Conservation (phyloP, 1,284 basidiomycete genomes). For the Gomphus sp. region DNA sequence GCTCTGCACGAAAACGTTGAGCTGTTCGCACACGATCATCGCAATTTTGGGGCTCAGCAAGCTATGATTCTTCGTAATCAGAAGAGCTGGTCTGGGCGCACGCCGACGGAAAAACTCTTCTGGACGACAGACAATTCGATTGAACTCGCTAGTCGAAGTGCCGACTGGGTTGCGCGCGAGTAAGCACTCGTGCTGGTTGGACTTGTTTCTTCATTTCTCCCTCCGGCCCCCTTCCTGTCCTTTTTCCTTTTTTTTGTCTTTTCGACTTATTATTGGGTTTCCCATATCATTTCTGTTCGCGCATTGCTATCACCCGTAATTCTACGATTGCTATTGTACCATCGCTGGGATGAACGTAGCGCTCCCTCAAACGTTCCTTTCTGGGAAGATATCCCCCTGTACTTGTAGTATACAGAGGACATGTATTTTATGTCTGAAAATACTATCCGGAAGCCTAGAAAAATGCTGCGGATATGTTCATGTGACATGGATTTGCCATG, state of each 20-base stretch:
- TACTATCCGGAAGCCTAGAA: too few relatives aligned
- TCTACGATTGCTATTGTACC: constrained; percentile 2
- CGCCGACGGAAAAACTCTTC: constrained; percentile 80
- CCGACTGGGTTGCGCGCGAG: constrained; percentile 75
- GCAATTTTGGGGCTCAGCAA: constrained; percentile 89
- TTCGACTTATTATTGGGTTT: neutral
- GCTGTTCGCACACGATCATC: constrained; percentile 79
- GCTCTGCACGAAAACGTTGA: constrained; percentile 86
- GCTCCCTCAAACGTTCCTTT: neutral
- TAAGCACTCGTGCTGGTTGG: constrained; percentile 21
- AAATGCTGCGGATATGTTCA: too few relatives aligned
- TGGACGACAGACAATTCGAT: constrained; percentile 84
- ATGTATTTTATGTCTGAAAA: neutral
- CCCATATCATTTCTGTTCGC: neutral
- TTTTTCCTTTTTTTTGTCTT: neutral
- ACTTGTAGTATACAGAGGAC: neutral
- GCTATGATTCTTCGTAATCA: constrained; percentile 90
- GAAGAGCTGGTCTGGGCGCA: constrained; percentile 84
- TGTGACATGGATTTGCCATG: too few relatives aligned
- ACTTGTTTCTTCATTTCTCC: neutral
- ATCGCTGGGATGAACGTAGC: neutral
- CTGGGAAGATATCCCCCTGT: neutral
- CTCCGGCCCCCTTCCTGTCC: neutral
- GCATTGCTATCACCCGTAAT: neutral
- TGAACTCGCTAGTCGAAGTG: constrained; percentile 71